A percentile compares a stretch with the other conserved stretches of the same genome.
Evolutionary conservation across 2,329 filamentous ascomycete species (phyloP).

Genomic region (Aspergillus sp.): DNA sequence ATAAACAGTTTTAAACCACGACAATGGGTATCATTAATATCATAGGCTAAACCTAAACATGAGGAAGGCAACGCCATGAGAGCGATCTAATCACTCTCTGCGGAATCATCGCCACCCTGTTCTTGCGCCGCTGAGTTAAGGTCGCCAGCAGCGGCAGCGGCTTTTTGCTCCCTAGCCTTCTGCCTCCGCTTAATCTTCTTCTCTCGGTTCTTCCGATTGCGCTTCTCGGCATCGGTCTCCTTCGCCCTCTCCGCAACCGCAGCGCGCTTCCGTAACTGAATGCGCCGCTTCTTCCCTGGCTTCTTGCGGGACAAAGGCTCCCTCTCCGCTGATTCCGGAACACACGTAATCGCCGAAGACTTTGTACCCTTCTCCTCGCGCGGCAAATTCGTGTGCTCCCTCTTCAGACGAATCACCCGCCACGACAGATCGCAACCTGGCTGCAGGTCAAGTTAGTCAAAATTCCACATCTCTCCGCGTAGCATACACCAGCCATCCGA

Average conservation of each 20-base stretch:
- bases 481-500: neutral
- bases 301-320: slow-evolving; percentile 42
- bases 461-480: neutral
- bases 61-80: neutral
- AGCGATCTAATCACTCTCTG: slow-evolving; percentile 3
- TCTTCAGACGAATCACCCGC: slow-evolving; percentile 45
- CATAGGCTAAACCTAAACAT: slow-evolving; percentile 1
- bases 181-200: slow-evolving; percentile 44
- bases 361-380: slow-evolving; percentile 24
- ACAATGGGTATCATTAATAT: slow-evolving; percentile 18
- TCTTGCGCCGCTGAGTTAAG: slow-evolving; percentile 20
- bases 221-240: slow-evolving; percentile 43
- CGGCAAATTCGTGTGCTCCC: slow-evolving; percentile 37
- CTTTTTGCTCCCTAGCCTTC: slow-evolving; percentile 43
- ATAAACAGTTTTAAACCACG: slow-evolving; percentile 9
- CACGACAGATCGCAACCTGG: slow-evolving; percentile 48
- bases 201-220: slow-evolving; percentile 45
- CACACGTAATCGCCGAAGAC: slow-evolving; percentile 25
- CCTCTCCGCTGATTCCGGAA: slow-evolving; percentile 27
- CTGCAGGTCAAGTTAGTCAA: slow-evolving; percentile 26
- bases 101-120: slow-evolving; percentile 26
- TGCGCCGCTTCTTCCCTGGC: slow-evolving; percentile 49
- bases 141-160: slow-evolving; percentile 24
- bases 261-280: slow-evolving; percentile 43
- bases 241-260: slow-evolving; percentile 37